These are phyloP conservation scores for Leptodermis oblonga DNA, from an alignment of 257 asterid genomes.

Conservation along the genomic window DNA sequence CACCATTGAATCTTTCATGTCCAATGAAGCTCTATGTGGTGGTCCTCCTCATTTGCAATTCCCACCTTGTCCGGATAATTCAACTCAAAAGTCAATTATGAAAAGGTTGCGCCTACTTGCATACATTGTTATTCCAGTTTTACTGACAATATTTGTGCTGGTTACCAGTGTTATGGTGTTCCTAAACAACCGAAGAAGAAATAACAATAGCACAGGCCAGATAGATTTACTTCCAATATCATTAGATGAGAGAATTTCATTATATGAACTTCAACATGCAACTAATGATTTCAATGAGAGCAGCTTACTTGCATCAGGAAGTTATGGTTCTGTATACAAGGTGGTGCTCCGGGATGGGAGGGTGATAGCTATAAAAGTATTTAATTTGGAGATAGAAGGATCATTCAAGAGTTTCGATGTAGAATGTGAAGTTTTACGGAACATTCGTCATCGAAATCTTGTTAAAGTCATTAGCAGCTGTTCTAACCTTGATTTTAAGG, in stretches of 20 bases:
- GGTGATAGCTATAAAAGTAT: background rate
- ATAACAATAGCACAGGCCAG: background rate
- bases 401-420: background rate
- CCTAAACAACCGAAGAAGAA: background rate
- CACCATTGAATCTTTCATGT: constrained; percentile 9
- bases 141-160: background rate
- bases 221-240: no score
- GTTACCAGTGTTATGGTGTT: background rate
- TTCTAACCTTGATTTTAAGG: constrained; percentile 8
- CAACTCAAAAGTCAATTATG: background rate
- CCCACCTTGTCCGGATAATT: background rate
- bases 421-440: constrained; percentile 3
- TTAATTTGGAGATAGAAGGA: background rate
- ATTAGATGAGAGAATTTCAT: constrained; percentile 4
- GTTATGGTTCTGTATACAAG: constrained; percentile 5
- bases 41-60: constrained; percentile 2
- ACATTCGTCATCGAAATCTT: background rate
- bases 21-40: constrained; percentile 6
- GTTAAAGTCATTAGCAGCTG: constrained; percentile 3
- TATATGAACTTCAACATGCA: background rate
- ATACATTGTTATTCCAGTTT: background rate
- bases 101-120: background rate
- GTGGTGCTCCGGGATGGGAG: background rate
- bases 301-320: background rate
- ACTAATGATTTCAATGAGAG: background rate